Percentiles rank a stretch among this genome's conserved stretches.
phyloP scores from a whole-genome alignment of 2,329 filamentous ascomycete genomes.

The Botrytis galanthina region DNA sequence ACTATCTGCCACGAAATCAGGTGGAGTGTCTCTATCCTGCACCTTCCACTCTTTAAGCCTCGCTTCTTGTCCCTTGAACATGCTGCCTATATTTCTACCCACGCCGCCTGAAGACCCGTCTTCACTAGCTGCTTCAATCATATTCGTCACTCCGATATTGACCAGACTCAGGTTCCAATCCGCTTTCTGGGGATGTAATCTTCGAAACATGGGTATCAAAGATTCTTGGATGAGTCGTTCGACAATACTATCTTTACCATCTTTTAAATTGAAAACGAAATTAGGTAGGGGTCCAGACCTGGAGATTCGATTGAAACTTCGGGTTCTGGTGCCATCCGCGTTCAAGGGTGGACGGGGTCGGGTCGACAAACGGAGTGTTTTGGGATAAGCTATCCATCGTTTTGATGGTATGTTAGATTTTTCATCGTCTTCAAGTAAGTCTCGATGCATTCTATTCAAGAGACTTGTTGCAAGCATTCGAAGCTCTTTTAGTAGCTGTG shows the following conservation, averaged over 20 bases:
- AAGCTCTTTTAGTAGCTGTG: slow-evolving; percentile 66
- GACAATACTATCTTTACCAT: slow-evolving; percentile 57
- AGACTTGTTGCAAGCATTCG: slow-evolving; percentile 66
- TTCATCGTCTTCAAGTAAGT: slow-evolving; percentile 56
- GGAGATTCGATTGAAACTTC: slow-evolving; percentile 68
- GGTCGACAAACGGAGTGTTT: slow-evolving; percentile 77
- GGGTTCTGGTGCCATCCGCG: slow-evolving; percentile 52
- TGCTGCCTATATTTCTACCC: slow-evolving; percentile 72
- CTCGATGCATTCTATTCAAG: slow-evolving; percentile 72
- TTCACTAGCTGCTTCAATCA: slow-evolving; percentile 55
- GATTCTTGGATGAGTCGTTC: slow-evolving; percentile 68
- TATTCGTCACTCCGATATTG: slow-evolving; percentile 85
- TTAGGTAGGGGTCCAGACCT: slow-evolving; percentile 70
- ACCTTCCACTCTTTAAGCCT: slow-evolving; percentile 66
- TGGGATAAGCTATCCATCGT: slow-evolving; percentile 76
- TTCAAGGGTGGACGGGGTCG: slow-evolving; percentile 57
- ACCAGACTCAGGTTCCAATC: slow-evolving; percentile 81
- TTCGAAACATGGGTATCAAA: slow-evolving; percentile 70
- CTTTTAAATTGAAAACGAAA: slow-evolving; percentile 67
- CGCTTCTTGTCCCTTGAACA: slow-evolving; percentile 76
- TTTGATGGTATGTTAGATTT: slow-evolving; percentile 26
- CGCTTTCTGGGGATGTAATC: slow-evolving; percentile 60
- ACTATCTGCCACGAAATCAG: slow-evolving; percentile 23
- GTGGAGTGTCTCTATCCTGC: slow-evolving; percentile 45
- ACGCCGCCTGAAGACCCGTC: slow-evolving; percentile 44